Evolutionary conservation across 768 basidiomycete genomes (phyloP).

Genomic region (Rhodotorula kratochvilovae): DNA sequence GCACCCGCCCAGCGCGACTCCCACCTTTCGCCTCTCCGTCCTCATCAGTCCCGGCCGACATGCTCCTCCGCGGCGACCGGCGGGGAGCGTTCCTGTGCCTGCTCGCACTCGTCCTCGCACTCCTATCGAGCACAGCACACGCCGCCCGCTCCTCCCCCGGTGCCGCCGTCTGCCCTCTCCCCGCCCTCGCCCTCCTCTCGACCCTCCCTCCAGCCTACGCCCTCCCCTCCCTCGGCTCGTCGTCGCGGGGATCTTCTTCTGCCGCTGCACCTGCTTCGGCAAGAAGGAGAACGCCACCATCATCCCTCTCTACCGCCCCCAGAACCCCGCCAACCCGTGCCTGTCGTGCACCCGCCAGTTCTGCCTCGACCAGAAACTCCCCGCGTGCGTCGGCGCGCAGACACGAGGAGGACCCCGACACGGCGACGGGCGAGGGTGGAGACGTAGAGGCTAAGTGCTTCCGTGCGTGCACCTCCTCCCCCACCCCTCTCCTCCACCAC

Average conservation of each 20-base stretch:
- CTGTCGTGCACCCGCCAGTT: slow-evolving; percentile 50
- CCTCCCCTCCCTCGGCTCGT: not conserved
- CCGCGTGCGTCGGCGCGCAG: slow-evolving; percentile 47
- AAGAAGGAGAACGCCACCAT: slow-evolving; percentile 46
- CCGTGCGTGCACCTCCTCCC: slow-evolving; percentile 44
- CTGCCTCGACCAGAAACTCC: slow-evolving; percentile 51
- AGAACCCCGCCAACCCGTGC: slow-evolving; percentile 48
- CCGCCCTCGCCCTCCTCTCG: not conserved
- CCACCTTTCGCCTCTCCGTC: not conserved
- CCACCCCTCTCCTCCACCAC: no score
- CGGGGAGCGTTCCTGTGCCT: not conserved
- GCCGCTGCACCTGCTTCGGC: slow-evolving; percentile 49
- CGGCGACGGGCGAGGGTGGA: slow-evolving; percentile 50
- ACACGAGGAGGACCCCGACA: slow-evolving; percentile 48
- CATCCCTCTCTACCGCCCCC: slow-evolving; percentile 49
- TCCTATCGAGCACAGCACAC: not conserved
- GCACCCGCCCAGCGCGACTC: not conserved
- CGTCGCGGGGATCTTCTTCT: slow-evolving; percentile 34
- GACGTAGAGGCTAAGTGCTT: slow-evolving; percentile 52
- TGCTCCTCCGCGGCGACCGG: not conserved
- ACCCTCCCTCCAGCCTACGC: not conserved
- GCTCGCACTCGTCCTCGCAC: not conserved
- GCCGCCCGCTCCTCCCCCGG: no score
- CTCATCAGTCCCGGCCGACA: not conserved
- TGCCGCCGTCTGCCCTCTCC: not conserved